Evolutionary conservation across 2,329 filamentous ascomycete genomes (phyloP).

Genomic region (Cryphonectria parasitica): DNA sequence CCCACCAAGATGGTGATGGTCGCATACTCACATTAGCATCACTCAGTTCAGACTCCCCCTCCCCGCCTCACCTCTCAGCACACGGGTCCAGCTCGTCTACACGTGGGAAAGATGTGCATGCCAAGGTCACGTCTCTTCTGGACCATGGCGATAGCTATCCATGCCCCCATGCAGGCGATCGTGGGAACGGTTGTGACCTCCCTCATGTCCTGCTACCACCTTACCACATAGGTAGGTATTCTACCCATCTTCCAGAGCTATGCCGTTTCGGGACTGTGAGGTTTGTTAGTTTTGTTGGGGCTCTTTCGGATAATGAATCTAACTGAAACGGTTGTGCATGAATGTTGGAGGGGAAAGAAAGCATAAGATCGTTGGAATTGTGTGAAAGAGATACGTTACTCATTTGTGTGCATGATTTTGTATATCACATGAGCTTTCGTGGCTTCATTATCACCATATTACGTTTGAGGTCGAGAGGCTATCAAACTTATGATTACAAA

Average conservation of each 20-base stretch:
- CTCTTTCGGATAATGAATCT: background rate
- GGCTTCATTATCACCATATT: background rate
- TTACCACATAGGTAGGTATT: slow-evolving; percentile 24
- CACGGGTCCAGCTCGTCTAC: background rate
- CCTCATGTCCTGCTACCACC: slow-evolving; percentile 11
- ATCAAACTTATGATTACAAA: background rate
- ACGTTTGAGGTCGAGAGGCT: background rate
- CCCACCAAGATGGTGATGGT: background rate
- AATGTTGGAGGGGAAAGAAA: background rate
- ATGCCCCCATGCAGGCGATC: background rate
- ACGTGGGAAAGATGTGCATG: background rate
- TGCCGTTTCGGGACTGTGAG: background rate
- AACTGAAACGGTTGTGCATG: background rate
- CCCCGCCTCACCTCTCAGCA: slow-evolving; percentile 7
- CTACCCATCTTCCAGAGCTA: slow-evolving; percentile 7
- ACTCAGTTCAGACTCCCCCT: slow-evolving; percentile 13
- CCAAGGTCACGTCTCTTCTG: background rate
- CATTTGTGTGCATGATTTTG: background rate
- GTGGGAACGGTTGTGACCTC: background rate
- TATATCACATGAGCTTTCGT: no score
- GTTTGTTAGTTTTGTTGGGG: background rate
- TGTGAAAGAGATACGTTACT: background rate
- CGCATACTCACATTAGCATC: background rate
- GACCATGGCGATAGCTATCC: background rate
- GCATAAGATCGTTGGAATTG: background rate